Base-by-base conservation (phyloP, 2,329 filamentous ascomycete genomes). In the Penicillium expansum region DNA sequence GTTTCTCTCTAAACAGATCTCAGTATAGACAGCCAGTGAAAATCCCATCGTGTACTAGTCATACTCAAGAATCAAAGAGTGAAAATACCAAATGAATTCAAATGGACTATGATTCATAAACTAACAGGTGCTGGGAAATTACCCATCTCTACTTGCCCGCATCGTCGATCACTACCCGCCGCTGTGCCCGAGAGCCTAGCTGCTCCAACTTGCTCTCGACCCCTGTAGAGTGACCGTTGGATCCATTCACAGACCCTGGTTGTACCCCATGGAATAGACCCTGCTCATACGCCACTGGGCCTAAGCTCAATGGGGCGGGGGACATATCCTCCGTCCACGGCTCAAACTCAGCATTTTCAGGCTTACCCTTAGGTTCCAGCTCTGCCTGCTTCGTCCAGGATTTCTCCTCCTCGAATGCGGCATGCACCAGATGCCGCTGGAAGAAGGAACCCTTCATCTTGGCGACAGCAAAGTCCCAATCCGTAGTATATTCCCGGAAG, bases 401-500 rank as follows among this genome's bases (percentile, higher is more conserved):
- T n/a, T 10, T 42, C 22, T 42, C 39, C 14, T 27, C 22, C 14
- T 42, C 22, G 8, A 42, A 42, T n/a, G n/a, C n/a, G n/a, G n/a
- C n/a, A n/a, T n/a, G n/a, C n/a, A n/a, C 39, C 8, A 42, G 39
- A 42, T 42, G 39, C 8, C 22, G 39, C 39, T 42, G 22, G 16
- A 42, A 42, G 39, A 42, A 42, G 8, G 39, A 42, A n/a, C 39
- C 39, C 39, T 50, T 52, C 56, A 58, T 58, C 22, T 58, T 58
- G 5, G 52, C 45, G 1, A 57, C 50, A 5, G 58, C 58, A 11
- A 51, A 48, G 24, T 60, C 58, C 55, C 58, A 60, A 30, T 60
- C 58, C 5, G 58, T 57, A 7, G 55, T 60, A 29, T 60, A 60
- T 37, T 57, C 58, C 4, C 38, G 32, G 58, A 60, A 60, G 24